Percentiles rank a stretch among this genome's conserved stretches.
Conservation (phyloP, 306 rosid genomes). For the Cyamopsis tetragonoloba region DNA sequence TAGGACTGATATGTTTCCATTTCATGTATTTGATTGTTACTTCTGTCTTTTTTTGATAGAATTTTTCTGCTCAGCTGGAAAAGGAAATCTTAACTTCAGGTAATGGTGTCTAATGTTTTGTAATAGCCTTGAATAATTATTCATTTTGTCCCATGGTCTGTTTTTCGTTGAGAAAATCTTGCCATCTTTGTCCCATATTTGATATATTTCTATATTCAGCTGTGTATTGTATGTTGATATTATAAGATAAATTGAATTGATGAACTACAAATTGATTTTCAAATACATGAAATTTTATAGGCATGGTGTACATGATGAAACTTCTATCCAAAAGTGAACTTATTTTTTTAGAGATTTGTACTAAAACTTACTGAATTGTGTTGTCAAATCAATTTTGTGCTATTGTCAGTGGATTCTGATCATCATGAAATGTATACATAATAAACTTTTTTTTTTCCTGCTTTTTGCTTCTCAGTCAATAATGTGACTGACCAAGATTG, state of each 20-base stretch:
- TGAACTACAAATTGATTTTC: conserved; percentile 1
- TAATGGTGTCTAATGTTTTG: conserved; percentile 37
- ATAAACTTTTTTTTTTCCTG: not conserved
- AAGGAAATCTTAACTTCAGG: conserved; percentile 90
- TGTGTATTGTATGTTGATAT: not conserved
- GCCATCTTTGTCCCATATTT: conserved; percentile 6
- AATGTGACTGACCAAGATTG: conserved; percentile 14
- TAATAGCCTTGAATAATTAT: not conserved
- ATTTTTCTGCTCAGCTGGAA: conserved; percentile 94
- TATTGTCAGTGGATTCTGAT: not conserved
- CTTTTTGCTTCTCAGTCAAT: conserved; percentile 7
- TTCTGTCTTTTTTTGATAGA: conserved; percentile 42
- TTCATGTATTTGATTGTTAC: conserved; percentile 14
- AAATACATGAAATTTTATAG: not conserved
- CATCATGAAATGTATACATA: not conserved
- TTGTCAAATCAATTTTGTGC: not conserved
- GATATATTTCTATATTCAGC: conserved; percentile 2
- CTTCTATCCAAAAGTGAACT: not conserved
- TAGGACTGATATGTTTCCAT: not conserved
- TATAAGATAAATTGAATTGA: conserved; percentile 7
- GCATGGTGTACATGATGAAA: not conserved
- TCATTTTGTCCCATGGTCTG: conserved; percentile 2
- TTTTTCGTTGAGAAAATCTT: not conserved
- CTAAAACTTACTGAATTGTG: not conserved
- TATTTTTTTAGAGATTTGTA: not conserved